Conservation (phyloP, 2,329 filamentous ascomycete genomes). For the Stemphylium vesicarium region DNA sequence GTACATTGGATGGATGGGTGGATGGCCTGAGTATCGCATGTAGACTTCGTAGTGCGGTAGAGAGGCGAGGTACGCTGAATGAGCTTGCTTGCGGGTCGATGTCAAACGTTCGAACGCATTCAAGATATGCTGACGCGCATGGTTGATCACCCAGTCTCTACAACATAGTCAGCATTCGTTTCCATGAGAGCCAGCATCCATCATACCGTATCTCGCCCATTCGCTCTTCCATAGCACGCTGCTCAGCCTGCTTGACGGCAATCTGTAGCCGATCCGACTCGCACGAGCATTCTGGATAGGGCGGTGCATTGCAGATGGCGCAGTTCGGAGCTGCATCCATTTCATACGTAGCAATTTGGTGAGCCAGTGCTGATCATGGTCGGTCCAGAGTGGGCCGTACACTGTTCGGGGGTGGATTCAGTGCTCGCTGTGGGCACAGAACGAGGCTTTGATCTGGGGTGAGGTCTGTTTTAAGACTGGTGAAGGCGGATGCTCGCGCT, state of each 20-base stretch:
- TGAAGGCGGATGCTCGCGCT: constrained; percentile 29
- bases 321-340: constrained; percentile 51
- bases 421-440: constrained; percentile 15
- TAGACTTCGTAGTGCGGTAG: constrained; percentile 56
- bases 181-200: background rate
- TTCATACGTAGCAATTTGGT: constrained; percentile 33
- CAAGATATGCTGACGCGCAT: constrained; percentile 54
- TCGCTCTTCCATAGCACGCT: constrained; percentile 46
- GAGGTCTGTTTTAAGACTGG: constrained; percentile 28
- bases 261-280: constrained; percentile 50
- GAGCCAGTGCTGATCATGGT: constrained; percentile 36
- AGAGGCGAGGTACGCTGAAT: constrained; percentile 52
- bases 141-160: constrained; percentile 56
- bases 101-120: constrained; percentile 52
- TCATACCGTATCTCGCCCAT: constrained; percentile 45
- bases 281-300: constrained; percentile 49
- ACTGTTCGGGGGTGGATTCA: constrained; percentile 11
- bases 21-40: constrained; percentile 53
- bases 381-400: constrained; percentile 21
- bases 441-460: constrained; percentile 18
- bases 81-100: constrained; percentile 49
- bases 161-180: constrained; percentile 21
- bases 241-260: constrained; percentile 49
- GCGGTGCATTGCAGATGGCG: constrained; percentile 50
- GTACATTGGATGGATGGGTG: constrained; percentile 51